Base-by-base conservation (phyloP, 306 rosid genomes). In the Begonia fuchsioides region DNA sequence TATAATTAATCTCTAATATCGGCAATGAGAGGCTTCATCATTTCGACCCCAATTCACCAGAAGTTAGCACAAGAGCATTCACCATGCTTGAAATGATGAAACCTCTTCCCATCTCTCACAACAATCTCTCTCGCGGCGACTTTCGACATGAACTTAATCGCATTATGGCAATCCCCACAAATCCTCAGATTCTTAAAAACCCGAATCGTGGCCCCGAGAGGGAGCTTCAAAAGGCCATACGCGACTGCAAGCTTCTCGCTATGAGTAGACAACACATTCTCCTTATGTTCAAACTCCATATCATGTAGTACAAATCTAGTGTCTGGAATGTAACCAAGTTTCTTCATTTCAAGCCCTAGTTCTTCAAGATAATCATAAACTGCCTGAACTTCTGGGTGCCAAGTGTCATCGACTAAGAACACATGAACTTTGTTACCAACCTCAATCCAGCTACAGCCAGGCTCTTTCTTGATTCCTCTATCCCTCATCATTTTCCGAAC, bases 401-500 rank as follows among this genome's bases (percentile, higher is more conserved):
- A 20, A 9, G 43, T 15, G 55, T 59, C 64, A 35, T 59, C 64
- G 2, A 59, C 57, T 17, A 59, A 26, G 51, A 50, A 51, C 44
- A 59, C 57, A 32, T 59, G 56, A 26, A 59, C 51, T 47, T 50
- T 41, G 57, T 59, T 50, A 17, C 51, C 56, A 20, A 59, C 56
- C 50, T 51, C 64, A 3, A n/a, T 51, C 51, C 64, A 59, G 44
- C 64, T 59, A 32, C 63, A 58, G 39, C 55, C 63, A 18, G 64
- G 64, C 56, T 59, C 64, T 44, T 59, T 59, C 45, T 50, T 38
- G 15, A 59, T 38, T 16, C 57, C 64, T 14, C 20, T n/a, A 50
- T 59, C 64, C 32, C 64, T 50, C 64, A 59, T 59, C 18, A 59
- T 41, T 50, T 59, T 59, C 8, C 64, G 64, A 41, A 59, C 64